Base-by-base conservation (phyloP, 2,329 filamentous ascomycete genomes). In the Elsinoe necatrix region DNA sequence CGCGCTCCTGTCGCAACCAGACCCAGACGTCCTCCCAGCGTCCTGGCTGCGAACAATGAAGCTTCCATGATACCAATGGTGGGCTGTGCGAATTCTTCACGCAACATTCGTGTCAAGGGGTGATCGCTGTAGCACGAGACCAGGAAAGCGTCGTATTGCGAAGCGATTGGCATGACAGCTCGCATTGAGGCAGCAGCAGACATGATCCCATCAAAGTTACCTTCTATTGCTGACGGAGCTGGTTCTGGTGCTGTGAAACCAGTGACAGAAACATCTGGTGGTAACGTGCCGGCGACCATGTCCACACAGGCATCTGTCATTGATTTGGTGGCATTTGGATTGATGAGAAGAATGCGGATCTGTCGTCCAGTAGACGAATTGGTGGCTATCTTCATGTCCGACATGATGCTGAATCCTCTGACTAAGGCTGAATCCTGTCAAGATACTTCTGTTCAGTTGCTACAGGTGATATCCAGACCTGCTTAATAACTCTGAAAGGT, bases 41-140 rank as follows among this genome's bases (percentile, higher is more conserved):
- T 79, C 6, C 75, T 65, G 4, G 76, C 73, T 4, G 75, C 69
- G 60, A 81, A 79, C 2, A 79, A 66, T 3, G 65, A 70, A 0
- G 76, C 75, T 63, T 79, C 76, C 74, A 79, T 78, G 57, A 79
- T 78, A 2, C 77, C 76, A 2, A 77, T 71, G 3, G 73, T 66
- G 0, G 76, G 76, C 48, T 74, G 65, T 2, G 64, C 58, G 41
- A 74, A 69, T 55, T 77, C 75, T 60, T 78, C 75, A 1, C 74
- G 68, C 29, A 78, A 66, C 63, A 75, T 74, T 18, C 66, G 64
- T 57, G 75, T 75, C 2, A 79, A 67, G 1, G 73, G 71, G 58
- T 79, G 75, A 34, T 75, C 71, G 55, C 70, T 74, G 65, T 77
- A 78, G 66, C 74, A 77, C 2, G 75, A 74, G 3, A 79, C 71